Percentiles rank a stretch among this genome's conserved stretches.
Evolutionary conservation across 225 moss, liverwort and hornwort genomes (phyloP).

Genomic region (Physcomitrellopsis africana): DNA sequence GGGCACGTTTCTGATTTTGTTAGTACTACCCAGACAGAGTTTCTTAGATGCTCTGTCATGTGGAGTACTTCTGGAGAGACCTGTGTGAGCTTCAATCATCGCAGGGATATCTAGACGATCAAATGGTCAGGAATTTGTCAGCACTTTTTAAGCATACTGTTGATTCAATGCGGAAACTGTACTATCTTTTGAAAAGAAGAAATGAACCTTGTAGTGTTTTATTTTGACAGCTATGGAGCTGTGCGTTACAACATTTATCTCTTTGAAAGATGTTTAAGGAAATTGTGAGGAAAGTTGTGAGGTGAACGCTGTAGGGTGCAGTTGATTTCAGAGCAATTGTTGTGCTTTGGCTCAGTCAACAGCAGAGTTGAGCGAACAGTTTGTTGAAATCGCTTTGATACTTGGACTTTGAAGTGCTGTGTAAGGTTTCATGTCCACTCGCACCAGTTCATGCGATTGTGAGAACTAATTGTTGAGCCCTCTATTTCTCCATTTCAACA

Average conservation of each 20-base stretch:
- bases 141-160: conserved; percentile 28
- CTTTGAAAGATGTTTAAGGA: background rate
- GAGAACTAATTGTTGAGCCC: no score
- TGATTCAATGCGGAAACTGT: conserved; percentile 47
- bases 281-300: no score
- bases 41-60: background rate
- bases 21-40: background rate
- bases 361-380: no score
- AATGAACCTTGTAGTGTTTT: conserved; percentile 29
- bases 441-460: no score
- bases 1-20: conserved; percentile 8
- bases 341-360: no score
- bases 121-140: conserved; percentile 30
- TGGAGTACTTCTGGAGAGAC: conserved; percentile 27
- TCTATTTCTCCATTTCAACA: no score
- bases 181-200: conserved; percentile 48
- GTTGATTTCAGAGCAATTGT: no score
- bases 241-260: background rate
- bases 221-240: background rate
- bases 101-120: conserved; percentile 21
- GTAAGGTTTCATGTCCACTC: no score
- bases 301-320: no score
- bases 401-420: no score
- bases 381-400: no score
- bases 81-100: conserved; percentile 36